These are phyloP conservation scores for Aegilops umbellulata DNA, from an alignment of 176 grass and related monocot genomes.

Conservation along the genomic window DNA sequence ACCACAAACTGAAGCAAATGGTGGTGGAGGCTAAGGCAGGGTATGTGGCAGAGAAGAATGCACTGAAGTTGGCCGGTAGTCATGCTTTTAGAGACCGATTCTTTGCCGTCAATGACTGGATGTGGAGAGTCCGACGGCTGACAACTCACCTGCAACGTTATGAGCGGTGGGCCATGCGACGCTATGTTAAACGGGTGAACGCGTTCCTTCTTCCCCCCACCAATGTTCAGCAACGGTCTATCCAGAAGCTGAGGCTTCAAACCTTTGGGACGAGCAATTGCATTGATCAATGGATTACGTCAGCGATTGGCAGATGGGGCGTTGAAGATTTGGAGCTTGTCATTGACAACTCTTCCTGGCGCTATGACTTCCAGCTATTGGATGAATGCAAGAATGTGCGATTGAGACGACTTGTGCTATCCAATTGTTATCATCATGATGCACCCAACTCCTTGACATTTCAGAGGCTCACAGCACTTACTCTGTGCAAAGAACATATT, in stretches of 20 bases:
- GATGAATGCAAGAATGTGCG: background rate
- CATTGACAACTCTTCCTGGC: rapidly evolving
- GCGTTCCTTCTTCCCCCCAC: background rate
- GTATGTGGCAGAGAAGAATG: background rate
- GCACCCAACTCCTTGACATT: background rate
- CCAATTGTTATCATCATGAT: background rate
- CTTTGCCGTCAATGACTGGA: conserved; percentile 7
- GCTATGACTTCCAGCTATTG: background rate
- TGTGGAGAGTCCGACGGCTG: background rate
- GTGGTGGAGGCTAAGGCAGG: background rate
- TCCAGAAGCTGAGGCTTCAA: conserved; percentile 26
- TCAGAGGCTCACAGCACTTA: conserved; percentile 23
- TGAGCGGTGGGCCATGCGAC: background rate
- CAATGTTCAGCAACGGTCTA: background rate
- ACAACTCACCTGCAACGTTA: conserved; percentile 8
- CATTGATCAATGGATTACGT: conserved; percentile 16
- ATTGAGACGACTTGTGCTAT: background rate
- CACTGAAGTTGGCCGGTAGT: background rate
- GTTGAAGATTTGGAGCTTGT: conserved; percentile 30
- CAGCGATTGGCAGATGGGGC: conserved; percentile 13
- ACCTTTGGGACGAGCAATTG: background rate
- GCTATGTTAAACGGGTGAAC: conserved; percentile 23
- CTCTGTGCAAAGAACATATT: background rate
- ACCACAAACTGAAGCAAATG: conserved; percentile 14
- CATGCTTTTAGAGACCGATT: conserved; percentile 6